Base-by-base conservation (phyloP, 768 basidiomycete genomes). In the Nidula microcarpa region DNA sequence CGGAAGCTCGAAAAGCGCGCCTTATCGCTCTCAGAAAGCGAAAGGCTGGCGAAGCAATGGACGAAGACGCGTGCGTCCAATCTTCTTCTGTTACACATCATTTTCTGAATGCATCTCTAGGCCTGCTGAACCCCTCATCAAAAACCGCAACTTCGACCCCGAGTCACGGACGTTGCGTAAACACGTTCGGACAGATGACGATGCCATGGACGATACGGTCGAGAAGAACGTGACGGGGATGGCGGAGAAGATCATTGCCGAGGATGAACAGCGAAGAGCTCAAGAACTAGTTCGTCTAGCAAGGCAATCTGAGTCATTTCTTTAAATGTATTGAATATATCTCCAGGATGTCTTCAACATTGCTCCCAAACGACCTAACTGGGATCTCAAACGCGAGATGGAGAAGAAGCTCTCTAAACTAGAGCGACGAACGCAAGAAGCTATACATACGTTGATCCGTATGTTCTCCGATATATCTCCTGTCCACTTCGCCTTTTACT, bases 331-430 rank as follows among this genome's bases (percentile, higher is more conserved):
- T 35, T 46, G 34, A 47, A 23, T 45, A 53, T 43, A 47, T 33
- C 10, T 35, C 45, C 39, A 96, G 94, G 92, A 96, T 65, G 77
- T 97, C 44, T 91, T 97, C 67, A 98, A 97, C 65, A 98, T 99
- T 60, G 95, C 94, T 18, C 97, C 97, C 3, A 98, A 95, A 78
- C 82, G 94, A 46, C 87, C 92, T 8, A 98, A 96, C 69, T 96
- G 94, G 94, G 94, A 96, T 67, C 75, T 97, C 62, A 95, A 94
- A 68, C 84, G 94, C 53, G 94, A 98, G 62, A 85, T 95, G 72
- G 91, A 95, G 53, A 92, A 89, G 74, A 94, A 91, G 66, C 69
- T 94, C 46, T 80, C 86, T 6, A 94, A 86, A 65, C 76, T 98
- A n/a, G 94, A 97, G 62, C 74, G 91, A 60, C 87, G 85, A 70